Evolutionary conservation across 2,329 filamentous ascomycete genomes (phyloP).

Genomic region (Trichoderma breve): DNA sequence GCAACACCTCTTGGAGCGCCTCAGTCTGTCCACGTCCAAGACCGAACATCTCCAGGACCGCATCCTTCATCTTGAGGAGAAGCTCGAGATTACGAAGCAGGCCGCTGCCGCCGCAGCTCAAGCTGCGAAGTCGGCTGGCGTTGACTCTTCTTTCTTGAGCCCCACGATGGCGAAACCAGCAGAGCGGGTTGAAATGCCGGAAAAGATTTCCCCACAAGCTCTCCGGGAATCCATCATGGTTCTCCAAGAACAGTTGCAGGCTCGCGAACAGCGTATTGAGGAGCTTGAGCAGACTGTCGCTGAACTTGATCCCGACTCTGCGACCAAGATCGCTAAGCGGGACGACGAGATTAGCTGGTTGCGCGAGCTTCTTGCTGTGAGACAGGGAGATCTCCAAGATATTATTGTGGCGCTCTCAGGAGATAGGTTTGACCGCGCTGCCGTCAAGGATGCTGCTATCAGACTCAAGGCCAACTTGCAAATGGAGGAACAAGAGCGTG

Average conservation of each 20-base stretch:
- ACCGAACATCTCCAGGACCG: conserved; percentile 83
- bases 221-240: conserved; percentile 95
- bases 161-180: conserved; percentile 24
- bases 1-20: conserved; percentile 73
- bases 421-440: conserved; percentile 72
- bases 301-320: conserved; percentile 71
- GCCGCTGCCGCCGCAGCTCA: conserved; percentile 80
- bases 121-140: conserved; percentile 63
- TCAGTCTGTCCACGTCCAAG: conserved; percentile 81
- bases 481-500: conserved; percentile 96
- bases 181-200: conserved; percentile 57
- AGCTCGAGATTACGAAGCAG: conserved; percentile 83
- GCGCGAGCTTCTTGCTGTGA: conserved; percentile 85
- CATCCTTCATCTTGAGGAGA: conserved; percentile 81
- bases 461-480: conserved; percentile 90
- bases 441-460: conserved; percentile 86
- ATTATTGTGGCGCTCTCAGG: conserved; percentile 77
- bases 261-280: conserved; percentile 87
- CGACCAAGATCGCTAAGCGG: conserved; percentile 80
- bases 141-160: conserved; percentile 33
- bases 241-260: conserved; percentile 92
- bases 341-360: conserved; percentile 95
- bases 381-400: conserved; percentile 87
- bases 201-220: conserved; percentile 91
- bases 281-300: conserved; percentile 72